A percentile compares a stretch with the other conserved stretches of the same genome.
These are phyloP conservation scores for Metarhizium robertsii DNA, from an alignment of 2,329 filamentous ascomycete genomes.

Conservation along the genomic window DNA sequence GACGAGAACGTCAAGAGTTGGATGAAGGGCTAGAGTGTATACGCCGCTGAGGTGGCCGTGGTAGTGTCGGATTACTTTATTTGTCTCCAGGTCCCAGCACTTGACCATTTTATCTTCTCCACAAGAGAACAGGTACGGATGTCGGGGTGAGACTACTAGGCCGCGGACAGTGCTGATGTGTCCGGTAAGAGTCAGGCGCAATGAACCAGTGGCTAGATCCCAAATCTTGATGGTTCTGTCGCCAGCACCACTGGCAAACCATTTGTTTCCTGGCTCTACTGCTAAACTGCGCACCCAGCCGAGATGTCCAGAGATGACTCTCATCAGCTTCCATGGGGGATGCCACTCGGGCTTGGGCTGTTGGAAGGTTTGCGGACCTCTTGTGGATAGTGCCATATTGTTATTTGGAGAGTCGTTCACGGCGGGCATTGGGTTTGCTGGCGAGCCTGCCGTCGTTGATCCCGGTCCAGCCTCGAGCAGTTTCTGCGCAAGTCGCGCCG, in stretches of 20 bases:
- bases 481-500: slow-evolving; percentile 31
- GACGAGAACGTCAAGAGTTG: slow-evolving; percentile 86
- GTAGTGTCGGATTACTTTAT: slow-evolving; percentile 96
- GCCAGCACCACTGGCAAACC: slow-evolving; percentile 92
- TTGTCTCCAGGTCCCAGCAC: slow-evolving; percentile 99
- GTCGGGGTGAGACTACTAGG: slow-evolving; percentile 81
- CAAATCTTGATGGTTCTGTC: slow-evolving; percentile 98
- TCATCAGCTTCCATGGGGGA: slow-evolving; percentile 95
- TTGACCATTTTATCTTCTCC: slow-evolving; percentile 99
- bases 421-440: neutral
- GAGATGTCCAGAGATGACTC: slow-evolving; percentile 91
- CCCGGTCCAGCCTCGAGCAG: slow-evolving; percentile 26
- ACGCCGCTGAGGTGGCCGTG: slow-evolving; percentile 95
- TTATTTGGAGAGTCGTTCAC: slow-evolving; percentile 7
- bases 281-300: slow-evolving; percentile 88
- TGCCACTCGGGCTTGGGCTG: slow-evolving; percentile 84
- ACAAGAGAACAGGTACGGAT: slow-evolving; percentile 96
- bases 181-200: slow-evolving; percentile 80
- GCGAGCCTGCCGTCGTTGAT: neutral
- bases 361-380: slow-evolving; percentile 20
- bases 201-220: slow-evolving; percentile 82
- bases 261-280: slow-evolving; percentile 92
- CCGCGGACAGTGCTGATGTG: slow-evolving; percentile 92
- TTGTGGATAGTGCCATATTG: slow-evolving; percentile 22
- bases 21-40: slow-evolving; percentile 87